Conservation (phyloP, 257 asterid species). For the Primulina huaijiensis region DNA sequence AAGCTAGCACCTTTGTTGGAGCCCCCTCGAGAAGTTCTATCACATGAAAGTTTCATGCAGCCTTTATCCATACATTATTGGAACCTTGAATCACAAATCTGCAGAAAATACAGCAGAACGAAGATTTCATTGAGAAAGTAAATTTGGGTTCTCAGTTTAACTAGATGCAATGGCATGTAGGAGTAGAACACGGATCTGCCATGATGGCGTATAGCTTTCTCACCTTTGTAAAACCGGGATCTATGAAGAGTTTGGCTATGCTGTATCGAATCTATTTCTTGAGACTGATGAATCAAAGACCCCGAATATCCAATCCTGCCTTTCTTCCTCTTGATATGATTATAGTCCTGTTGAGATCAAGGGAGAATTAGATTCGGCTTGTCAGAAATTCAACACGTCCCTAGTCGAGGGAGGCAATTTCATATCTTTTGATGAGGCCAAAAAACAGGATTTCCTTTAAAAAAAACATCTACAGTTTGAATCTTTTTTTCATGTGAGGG, state of each 20-base stretch:
- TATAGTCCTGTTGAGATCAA: not conserved
- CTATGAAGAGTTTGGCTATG: conserved; percentile 40
- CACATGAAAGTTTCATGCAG: not conserved
- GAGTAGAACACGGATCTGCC: not conserved
- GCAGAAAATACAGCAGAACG: conserved; percentile 16
- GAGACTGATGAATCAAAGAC: conserved; percentile 39
- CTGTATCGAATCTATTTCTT: conserved; percentile 29
- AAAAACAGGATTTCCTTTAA: not conserved
- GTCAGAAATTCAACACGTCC: conserved; percentile 6
- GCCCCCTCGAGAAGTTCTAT: not conserved
- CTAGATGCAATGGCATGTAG: not conserved
- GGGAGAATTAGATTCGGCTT: conserved; percentile 31
- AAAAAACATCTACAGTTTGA: not conserved
- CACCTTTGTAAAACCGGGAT: conserved; percentile 74
- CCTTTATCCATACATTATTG: not conserved
- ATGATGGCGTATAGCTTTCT: not conserved
- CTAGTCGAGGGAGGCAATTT: not conserved
- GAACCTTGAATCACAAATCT: conserved; percentile 31
- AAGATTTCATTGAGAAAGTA: not conserved
- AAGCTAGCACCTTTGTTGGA: not conserved
- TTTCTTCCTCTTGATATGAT: conserved; percentile 33
- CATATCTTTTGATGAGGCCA: not conserved
- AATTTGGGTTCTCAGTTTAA: not conserved
- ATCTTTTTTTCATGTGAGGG: not conserved
- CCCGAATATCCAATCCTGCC: conserved; percentile 49